These are phyloP conservation scores for Sphagnum magellanicum DNA, from an alignment of 228 moss, liverwort and hornwort species.

Conservation along the genomic window DNA sequence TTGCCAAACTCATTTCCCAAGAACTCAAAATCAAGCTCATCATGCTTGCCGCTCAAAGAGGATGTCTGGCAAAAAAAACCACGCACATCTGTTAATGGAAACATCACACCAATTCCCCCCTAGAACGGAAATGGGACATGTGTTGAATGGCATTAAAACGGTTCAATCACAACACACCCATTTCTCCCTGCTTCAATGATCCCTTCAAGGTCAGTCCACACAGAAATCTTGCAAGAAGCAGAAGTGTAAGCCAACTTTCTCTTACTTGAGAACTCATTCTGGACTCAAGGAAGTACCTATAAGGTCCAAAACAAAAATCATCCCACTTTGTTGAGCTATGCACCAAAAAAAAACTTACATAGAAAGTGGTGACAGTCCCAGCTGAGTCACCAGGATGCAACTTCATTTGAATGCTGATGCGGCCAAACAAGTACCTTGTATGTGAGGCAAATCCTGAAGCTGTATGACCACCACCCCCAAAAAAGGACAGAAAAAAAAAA, in stretches of 20 bases:
- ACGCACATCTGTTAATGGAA: neutral
- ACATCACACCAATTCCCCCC: too few species aligned
- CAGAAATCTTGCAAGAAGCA: too few species aligned
- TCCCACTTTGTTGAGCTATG: too few species aligned
- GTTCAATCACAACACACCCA: too few species aligned
- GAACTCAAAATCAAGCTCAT: conserved; percentile 92
- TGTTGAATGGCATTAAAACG: too few species aligned
- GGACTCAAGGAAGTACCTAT: too few species aligned
- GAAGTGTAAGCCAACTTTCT: too few species aligned
- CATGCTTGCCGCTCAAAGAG: conserved; percentile 62
- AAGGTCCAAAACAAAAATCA: too few species aligned
- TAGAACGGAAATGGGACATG: too few species aligned
- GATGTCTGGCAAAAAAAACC: conserved; percentile 16
- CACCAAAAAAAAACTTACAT: conserved; percentile 1
- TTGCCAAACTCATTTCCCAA: conserved; percentile 66
- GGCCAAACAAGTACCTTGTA: conserved; percentile 52
- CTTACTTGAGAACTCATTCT: too few species aligned
- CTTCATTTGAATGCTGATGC: conserved; percentile 47
- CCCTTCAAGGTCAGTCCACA: too few species aligned
- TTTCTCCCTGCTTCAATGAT: too few species aligned
- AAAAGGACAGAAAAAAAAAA: neutral
- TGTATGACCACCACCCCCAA: conserved; percentile 1
- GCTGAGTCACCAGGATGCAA: conserved; percentile 56
- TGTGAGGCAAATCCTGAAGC: conserved; percentile 56
- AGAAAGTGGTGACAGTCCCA: conserved; percentile 56